phyloP scores from a whole-genome alignment of 305 asterid genomes.

The Solanum chacoense region DNA sequence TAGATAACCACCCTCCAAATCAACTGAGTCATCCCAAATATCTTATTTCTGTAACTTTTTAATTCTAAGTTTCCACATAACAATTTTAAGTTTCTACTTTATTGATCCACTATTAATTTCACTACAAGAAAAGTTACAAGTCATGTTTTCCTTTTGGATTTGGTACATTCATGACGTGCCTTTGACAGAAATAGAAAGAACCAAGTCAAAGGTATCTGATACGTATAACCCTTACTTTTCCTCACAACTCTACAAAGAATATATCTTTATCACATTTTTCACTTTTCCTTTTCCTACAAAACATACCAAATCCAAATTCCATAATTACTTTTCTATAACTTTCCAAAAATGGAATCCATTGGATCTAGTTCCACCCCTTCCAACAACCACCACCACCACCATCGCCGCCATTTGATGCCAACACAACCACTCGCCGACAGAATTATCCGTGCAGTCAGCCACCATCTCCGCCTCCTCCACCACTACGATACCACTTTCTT shows the following conservation, averaged over 20 bases:
- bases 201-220: constrained; percentile 3
- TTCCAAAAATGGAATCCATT: constrained; percentile 41
- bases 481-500: constrained; percentile 49
- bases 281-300: background rate
- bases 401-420: constrained; percentile 19
- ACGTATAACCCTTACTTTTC: background rate
- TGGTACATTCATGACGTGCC: constrained; percentile 27
- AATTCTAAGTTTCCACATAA: background rate
- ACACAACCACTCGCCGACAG: constrained; percentile 55
- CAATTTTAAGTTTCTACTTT: background rate
- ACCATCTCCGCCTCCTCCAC: constrained; percentile 83
- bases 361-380: constrained; percentile 46
- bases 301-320: background rate
- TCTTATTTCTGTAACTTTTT: background rate
- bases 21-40: background rate
- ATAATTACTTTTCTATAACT: background rate
- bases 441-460: constrained; percentile 64
- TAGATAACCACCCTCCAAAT: background rate
- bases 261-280: constrained; percentile 7
- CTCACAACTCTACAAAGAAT: constrained; percentile 38
- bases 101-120: background rate
- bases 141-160: background rate
- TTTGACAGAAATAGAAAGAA: background rate
- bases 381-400: constrained; percentile 12
- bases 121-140: background rate